Base-by-base conservation (phyloP, 1,284 basidiomycete genomes). In the Moesziomyces parantarcticus region DNA sequence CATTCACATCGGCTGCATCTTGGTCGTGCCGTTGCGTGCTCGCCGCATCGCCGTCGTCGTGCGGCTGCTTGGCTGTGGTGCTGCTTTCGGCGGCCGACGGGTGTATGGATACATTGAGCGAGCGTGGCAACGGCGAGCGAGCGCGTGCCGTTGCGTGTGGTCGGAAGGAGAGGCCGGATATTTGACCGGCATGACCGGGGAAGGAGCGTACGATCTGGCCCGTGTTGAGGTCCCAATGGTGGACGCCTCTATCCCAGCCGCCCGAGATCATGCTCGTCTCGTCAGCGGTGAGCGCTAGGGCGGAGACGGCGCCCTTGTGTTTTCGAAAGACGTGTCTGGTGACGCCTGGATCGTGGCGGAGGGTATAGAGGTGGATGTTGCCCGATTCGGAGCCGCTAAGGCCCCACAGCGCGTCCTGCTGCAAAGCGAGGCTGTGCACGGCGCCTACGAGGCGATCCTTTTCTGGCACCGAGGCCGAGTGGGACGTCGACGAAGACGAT, bases 191-290 rank as follows among this genome's bases (percentile, higher is more conserved):
- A 80, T 97, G 93, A 0, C 91, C 89, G 0, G 89, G 89, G 79
- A 92, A 98, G 41, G 88, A 89, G 45, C 94, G 89, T 6, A 91
- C 88, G 34, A 87, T 86, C 74, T 92, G 88, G 1, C 97, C 97
- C 0, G 92, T 96, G 80, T 99, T 92, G 49, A 99, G 87, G 85
- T 99, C 96, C 96, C 97, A 99, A 89, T 97, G 92, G 93, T 97
- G 81, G 5, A 94, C 91, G 66, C 92, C 90, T 4, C 93, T 91
- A 82, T 99, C 97, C 95, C 95, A 98, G 3, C 94, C 92, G 5
- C 93, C 95, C 79, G 92, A 95, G 74, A 95, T 90, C 68, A 95
- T 89, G 0, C 90, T 88, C 75, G 90, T 92, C 81, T 98, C 93
- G 52, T 92, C 89, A 60, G 91, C 88, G 59, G 90, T 88, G 59